Evolutionary conservation across 108 stramenopile genomes (phyloP), one percentile per base, ranked within the genome.

Genomic region (Bacterosira constricta): DNA sequence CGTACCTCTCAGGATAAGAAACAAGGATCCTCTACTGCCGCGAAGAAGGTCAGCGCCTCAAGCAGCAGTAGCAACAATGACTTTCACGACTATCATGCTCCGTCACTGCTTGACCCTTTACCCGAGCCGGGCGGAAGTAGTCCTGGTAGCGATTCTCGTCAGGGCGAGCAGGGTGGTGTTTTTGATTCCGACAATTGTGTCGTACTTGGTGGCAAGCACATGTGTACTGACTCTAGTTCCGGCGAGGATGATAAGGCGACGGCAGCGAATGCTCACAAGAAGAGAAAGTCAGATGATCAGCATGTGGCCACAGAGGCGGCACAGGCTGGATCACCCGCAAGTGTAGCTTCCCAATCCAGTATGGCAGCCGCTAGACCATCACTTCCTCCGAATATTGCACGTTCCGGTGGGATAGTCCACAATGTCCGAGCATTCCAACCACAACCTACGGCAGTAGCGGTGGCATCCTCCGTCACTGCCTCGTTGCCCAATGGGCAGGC

Each of bases 71-170:
- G 69, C 51, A 77, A 71, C 46, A 85, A 83, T 62, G 83, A 83
- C 15, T 87, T 82, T 66, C 93, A 94, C 70, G 93, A 90, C 56
- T 94, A 90, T 52, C 70, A 94, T 45, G 88, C 93, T 4, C 86
- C 82, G 39, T 82, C 78, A 7, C 78, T 93, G 12, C 92, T 84
- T 15, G 92, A 91, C 60, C 88, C 86, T 2, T 79, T 80, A 36
- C 78, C 89, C 12, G 85, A 85, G 35, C 73, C 81, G 17, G 75
- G 56, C 0, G 86, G 71, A 31, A 77, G 80, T 31, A 77, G 59
- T 52, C 57, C 70, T 5, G 63, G 81, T 52, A 84, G 83, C 53
- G 47, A 70, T 45, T 50, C 75, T 9, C 44, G 66, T 20, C 45
- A 47, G n/a, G n/a, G n/a, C n/a, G n/a, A n/a, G n/a, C 20, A 20